Conservation (phyloP, 169 alveolate genomes). For the Cryptosporidium meleagridis region DNA sequence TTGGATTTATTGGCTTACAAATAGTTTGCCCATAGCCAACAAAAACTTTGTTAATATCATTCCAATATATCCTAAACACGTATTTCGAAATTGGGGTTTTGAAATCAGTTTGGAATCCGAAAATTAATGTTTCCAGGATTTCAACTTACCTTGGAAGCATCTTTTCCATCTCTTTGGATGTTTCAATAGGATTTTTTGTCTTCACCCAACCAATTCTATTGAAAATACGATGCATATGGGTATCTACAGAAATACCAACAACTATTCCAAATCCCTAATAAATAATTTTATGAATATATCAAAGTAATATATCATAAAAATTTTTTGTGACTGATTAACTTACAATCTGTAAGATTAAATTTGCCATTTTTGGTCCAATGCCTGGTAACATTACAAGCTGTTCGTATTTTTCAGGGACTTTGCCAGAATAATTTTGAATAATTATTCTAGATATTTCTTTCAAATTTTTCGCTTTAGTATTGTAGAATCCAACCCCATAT, state of each 20-base stretch:
- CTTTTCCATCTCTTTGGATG: constrained; percentile 88
- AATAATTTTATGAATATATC: neutral
- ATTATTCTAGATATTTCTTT: constrained; percentile 88
- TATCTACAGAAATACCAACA: constrained; percentile 93
- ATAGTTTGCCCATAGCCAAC: constrained; percentile 97
- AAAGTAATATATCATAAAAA: neutral
- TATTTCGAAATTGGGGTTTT: neutral
- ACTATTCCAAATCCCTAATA: constrained; percentile 82
- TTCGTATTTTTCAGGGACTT: constrained; percentile 90
- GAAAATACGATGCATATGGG: constrained; percentile 92
- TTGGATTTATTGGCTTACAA: constrained; percentile 89
- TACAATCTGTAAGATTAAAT: constrained; percentile 89
- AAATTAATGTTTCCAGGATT: neutral
- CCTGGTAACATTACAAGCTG: constrained; percentile 92
- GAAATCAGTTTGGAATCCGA: neutral
- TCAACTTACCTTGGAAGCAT: constrained; percentile 84
- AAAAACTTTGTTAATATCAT: constrained; percentile 88
- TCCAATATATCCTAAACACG: constrained; percentile 85
- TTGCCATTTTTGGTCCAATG: constrained; percentile 95
- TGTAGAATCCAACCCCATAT: constrained; percentile 93
- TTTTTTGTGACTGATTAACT: constrained; percentile 35
- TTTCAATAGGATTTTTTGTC: constrained; percentile 92
- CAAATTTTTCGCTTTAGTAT: constrained; percentile 91
- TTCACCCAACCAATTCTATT: constrained; percentile 93
- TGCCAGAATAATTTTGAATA: constrained; percentile 86